Evolutionary conservation across 495 filamentous ascomycete species (phyloP), one percentile per base, ranked within the genome.

Genomic region (Penicillium macrosclerotiorum): DNA sequence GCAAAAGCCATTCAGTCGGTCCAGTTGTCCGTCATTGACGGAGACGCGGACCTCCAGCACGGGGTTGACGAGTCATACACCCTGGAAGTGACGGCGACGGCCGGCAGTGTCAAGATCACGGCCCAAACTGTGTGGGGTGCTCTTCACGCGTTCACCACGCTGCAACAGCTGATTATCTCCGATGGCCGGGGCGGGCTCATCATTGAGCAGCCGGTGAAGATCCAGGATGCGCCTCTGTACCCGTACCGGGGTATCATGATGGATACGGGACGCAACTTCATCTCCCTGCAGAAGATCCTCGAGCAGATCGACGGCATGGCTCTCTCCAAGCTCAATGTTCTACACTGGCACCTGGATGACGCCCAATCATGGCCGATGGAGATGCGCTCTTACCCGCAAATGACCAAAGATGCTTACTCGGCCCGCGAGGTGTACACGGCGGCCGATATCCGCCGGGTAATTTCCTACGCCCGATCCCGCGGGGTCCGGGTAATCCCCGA

Each of bases 41-140:
- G 39, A 12, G 34, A 67, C 17, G 75, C 71, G 0, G 65, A 72
- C 38, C 60, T 79, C 11, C 71, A 76, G 38, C 73, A 78, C 51
- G 77, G 73, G 0, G 77, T 80, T 14, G 73, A 81, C 52, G 79
- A 82, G 55, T 78, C 76, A 0, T 82, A 81, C 54, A 76, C 73
- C n/a, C 50, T 82, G 14, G 64, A 71, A 13, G 68, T 79, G 26
- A 30, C 45, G 6, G 52, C 60, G 8, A 49, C 44, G 14, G 63
- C 67, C 1, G 52, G 48, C 37, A 59, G 38, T 23, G 63, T 79
- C 46, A 55, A 55, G 8, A 75, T 82, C 53, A 72, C 60, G 3
- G 62, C 76, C 18, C 50, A 74, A 41, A 78, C 78, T 0, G 62
- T 70, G 44, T 75, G 75, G 68, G 79, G 78, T 23, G 75, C 73